A percentile compares a stretch with the other conserved stretches of the same genome.
Evolutionary conservation across 2,329 filamentous ascomycete species (phyloP).

Genomic region (Dissoconium aciculare): DNA sequence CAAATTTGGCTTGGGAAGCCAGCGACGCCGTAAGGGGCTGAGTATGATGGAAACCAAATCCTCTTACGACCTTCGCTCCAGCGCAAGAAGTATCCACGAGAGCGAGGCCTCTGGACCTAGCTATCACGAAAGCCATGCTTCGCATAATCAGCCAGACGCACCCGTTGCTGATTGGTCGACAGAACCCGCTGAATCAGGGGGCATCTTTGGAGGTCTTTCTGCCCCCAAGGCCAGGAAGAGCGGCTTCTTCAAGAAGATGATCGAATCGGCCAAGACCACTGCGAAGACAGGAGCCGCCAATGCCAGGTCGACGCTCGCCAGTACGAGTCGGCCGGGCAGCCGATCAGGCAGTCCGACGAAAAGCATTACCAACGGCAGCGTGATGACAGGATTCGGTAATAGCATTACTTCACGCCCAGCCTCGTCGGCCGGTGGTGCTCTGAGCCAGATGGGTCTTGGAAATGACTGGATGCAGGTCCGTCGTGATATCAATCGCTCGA

Average conservation of each 20-base stretch:
- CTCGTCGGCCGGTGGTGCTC: constrained; percentile 25
- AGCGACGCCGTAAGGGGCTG: constrained; percentile 15
- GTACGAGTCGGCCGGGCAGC: constrained; percentile 19
- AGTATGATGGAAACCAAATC: constrained; percentile 14
- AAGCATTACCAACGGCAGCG: constrained; percentile 29
- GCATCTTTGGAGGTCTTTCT: constrained; percentile 61
- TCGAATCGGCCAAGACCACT: constrained; percentile 85
- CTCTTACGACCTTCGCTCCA: constrained; percentile 16
- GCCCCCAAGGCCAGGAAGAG: constrained; percentile 58
- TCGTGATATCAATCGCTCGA: constrained; percentile 87
- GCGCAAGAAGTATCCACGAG: constrained; percentile 35
- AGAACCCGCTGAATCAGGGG: constrained; percentile 47
- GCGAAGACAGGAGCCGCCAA: constrained; percentile 58
- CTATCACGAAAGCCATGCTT: constrained; percentile 79
- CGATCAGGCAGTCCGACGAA: constrained; percentile 35
- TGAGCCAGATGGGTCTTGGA: constrained; percentile 55
- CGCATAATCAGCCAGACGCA: constrained; percentile 36
- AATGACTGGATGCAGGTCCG: constrained; percentile 97
- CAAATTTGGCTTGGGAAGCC: constrained; percentile 37
- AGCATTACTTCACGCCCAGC: constrained; percentile 24
- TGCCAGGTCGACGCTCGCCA: constrained; percentile 64
- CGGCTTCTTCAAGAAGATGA: constrained; percentile 89
- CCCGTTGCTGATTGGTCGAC: constrained; percentile 50
- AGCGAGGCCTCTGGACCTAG: constrained; percentile 35
- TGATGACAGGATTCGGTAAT: constrained; percentile 41